phyloP scores from a whole-genome alignment of 2,329 filamentous ascomycete species.

The Neoarthrinium moseri region DNA sequence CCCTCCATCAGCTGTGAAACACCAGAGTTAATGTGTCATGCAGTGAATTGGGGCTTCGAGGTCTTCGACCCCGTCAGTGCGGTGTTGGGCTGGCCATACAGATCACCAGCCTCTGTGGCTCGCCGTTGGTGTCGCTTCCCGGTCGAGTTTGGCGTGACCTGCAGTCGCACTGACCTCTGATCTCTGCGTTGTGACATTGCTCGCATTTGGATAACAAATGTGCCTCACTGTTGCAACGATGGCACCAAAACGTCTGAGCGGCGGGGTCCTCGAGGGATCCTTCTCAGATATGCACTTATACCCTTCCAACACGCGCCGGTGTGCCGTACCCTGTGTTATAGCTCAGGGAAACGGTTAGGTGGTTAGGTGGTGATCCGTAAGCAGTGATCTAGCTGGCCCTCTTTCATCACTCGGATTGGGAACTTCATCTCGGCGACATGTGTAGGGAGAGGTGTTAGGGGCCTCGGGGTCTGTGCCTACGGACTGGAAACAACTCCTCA shows the following conservation, averaged over 20 bases:
- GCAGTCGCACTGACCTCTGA: constrained; percentile 7
- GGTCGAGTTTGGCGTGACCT: not conserved
- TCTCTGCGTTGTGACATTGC: not conserved
- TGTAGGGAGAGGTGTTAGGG: too few relatives aligned
- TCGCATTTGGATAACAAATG: not conserved
- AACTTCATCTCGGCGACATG: too few relatives aligned
- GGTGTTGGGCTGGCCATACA: not conserved
- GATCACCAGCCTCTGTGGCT: not conserved
- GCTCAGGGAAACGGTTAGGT: not conserved
- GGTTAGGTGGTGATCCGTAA: not conserved
- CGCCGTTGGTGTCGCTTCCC: not conserved
- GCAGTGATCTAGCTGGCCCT: too few relatives aligned
- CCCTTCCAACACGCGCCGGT: not conserved
- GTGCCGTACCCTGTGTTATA: not conserved
- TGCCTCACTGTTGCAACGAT: not conserved
- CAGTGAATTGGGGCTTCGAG: too few relatives aligned
- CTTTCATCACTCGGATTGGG: too few relatives aligned
- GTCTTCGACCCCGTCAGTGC: not conserved
- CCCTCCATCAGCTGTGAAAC: too few relatives aligned
- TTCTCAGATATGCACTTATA: not conserved
- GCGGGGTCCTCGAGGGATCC: not conserved
- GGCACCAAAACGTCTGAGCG: not conserved
- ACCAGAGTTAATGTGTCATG: too few relatives aligned
- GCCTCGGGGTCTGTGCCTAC: too few relatives aligned
- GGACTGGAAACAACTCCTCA: too few relatives aligned